These are phyloP conservation scores for Globisporangium paddicum DNA, from an alignment of 352 stramenopile species.

Conservation along the genomic window DNA sequence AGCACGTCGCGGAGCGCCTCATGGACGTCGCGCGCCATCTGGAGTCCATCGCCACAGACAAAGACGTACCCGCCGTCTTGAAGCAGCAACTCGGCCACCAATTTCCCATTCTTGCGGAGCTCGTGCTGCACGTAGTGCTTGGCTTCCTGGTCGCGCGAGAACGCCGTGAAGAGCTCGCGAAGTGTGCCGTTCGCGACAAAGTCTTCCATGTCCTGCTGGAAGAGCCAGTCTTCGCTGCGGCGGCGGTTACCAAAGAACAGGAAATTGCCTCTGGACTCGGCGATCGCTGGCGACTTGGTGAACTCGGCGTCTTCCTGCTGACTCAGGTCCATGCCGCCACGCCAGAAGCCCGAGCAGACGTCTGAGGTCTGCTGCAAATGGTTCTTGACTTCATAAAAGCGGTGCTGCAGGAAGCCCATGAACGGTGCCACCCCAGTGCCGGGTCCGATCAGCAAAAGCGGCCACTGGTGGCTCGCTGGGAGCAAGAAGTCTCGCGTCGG, in stretches of 20 bases:
- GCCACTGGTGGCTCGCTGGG: constrained; percentile 70
- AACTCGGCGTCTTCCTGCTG: constrained; percentile 42
- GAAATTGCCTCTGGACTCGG: constrained; percentile 55
- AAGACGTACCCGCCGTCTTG: constrained; percentile 85
- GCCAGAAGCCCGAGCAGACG: constrained; percentile 70
- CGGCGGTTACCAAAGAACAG: constrained; percentile 95
- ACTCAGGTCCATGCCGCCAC: constrained; percentile 50
- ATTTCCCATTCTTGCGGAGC: constrained; percentile 45
- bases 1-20: constrained; percentile 78
- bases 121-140: constrained; percentile 95
- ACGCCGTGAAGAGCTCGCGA: constrained; percentile 83
- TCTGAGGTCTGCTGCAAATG: constrained; percentile 19
- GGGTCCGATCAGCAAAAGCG: constrained; percentile 94
- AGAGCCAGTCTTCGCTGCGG: constrained; percentile 90
- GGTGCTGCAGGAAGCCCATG: constrained; percentile 94
- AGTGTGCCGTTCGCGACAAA: constrained; percentile 75
- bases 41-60: constrained; percentile 93
- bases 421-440: constrained; percentile 96
- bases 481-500: constrained; percentile 88
- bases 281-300: constrained; percentile 17
- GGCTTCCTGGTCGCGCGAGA: constrained; percentile 87
- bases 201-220: constrained; percentile 79
- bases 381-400: constrained; percentile 30
- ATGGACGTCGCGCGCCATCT: constrained; percentile 96
- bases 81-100: constrained; percentile 76